Evolutionary conservation across 1,284 basidiomycete species (phyloP), one percentile per base, ranked within the genome.

Genomic region (Leccinum colubrinum): DNA sequence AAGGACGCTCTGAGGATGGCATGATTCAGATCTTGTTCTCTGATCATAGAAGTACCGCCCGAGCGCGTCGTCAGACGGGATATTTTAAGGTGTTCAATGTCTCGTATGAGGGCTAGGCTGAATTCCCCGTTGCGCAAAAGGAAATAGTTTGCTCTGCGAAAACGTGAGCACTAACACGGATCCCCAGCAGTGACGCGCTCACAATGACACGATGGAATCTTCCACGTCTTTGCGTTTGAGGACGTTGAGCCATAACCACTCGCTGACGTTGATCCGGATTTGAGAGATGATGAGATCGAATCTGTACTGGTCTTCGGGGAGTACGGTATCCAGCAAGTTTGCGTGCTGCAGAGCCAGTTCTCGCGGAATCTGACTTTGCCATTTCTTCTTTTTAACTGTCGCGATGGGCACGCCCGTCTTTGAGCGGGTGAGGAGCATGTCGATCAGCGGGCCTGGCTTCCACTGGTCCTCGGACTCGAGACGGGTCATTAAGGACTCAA

Each of bases 231-330:
- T 84, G 67, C 85, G 85, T 1, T 93, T 96, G 59, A 97, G 80
- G 35, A 97, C 89, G 69, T 95, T 93, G 35, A 86, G 77, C 93
- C 95, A 97, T 3, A 97, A 79, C 94, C 94, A 97, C 77, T 95
- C 93, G 66, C 91, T 89, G 61, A 93, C 82, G 61, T 87, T 85
- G 2, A 82, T 87, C 61, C 90, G 77, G 58, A 94, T 90, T 61
- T 87, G 84, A 25, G 84, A 79, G 33, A 95, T 84, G 61, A 88
- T 83, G 17, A 80, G 77, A 69, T 93, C 91, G 67, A 95, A 91
- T n/a, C 79, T 81, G 65, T 90, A 88, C 59, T 85, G 84, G 64
- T 92, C 87, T 69, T 92, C 85, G 1, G 91, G 87, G 4, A 90
- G 79, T 1, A 89, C 87, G 5, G 77, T 77, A 65, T 88, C 85